Evolutionary conservation across 1,284 basidiomycete genomes (phyloP), one percentile per base, ranked within the genome.

Genomic region (Apiotrichum domesticum): DNA sequence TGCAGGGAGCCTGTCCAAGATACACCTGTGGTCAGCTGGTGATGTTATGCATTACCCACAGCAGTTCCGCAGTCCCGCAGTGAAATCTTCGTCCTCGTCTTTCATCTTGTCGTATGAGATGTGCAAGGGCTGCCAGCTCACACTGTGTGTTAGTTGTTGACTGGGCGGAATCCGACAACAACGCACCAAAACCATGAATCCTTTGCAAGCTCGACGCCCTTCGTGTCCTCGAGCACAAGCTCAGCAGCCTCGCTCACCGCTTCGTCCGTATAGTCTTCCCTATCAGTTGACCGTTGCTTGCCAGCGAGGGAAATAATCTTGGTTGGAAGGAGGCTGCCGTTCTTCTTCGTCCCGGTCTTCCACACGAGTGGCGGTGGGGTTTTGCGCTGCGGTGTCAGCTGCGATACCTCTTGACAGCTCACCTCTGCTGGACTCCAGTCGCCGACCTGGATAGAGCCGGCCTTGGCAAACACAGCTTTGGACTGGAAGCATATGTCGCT

Each of bases 391-490:
- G 21, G 32, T 15, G 46, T 61, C 33, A 58, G 56, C 37, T 46
- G 29, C 2, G 14, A 13, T 6, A 37, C 8, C 14, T 14, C 4
- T n/a, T 3, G 21, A 3, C 2, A 45, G 41, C 70, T 63, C 43
- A 72, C 72, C 15, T 71, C 51, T 3, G 58, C 57, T 0, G 68
- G 66, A 54, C 67, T 58, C 73, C 73, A 75, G 41, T 68, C 63
- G 9, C 58, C 68, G 0, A 73, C 67, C 8, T 60, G 46, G 32
- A 75, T 42, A 8, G 46, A 54, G 3, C 72, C 72, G 46, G 72
- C 72, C 33, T 55, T 64, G 1, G 60, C 59, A 35, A 63, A 61
- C 3, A 75, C 55, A 14, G 52, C 41, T 11, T 44, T 56, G 45
- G 52, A 57, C 14, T 64, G 63, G 44, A 70, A 64, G 9, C 48